Evolutionary conservation across 495 filamentous ascomycete genomes (phyloP), one percentile per base, ranked within the genome.

Genomic region (Aspergillus heteromorphus): DNA sequence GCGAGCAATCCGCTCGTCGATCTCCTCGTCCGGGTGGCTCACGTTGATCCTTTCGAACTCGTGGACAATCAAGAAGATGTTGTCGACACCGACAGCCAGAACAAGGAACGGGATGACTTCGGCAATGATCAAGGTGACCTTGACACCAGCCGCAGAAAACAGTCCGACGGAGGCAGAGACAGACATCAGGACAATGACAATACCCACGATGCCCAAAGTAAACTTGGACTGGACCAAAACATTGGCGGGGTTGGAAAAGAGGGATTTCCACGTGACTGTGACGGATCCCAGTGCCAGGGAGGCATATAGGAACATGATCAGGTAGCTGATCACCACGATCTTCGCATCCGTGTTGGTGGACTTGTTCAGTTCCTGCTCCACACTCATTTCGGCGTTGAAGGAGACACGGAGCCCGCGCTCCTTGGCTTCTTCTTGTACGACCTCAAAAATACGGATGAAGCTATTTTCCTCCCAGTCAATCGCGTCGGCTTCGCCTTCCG

Each of bases 101-200:
- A 98, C 92, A 57, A 98, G 83, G 69, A 98, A 98, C 0, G 93
- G 93, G 54, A 98, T 98, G 56, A 98, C 93, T 65, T 98, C 93
- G 6, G 95, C 92, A 58, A 98, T 97, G 63, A 98, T 97, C 55
- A 98, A 73, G 3, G 93, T 98, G 27, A 89, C 95, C 69, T 92
- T 96, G 60, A 97, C 80, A 7, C 90, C 91, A 25, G 82, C 78
- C 53, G 87, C 91, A 0, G 92, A 96, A 64, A 97, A 98, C 29
- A 97, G 68, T 9, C 93, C 93, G 49, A 97, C 89, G 8, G 91
- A 96, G 13, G 95, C 88, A 17, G 89, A 91, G 27, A 98, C 95
- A 14, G 91, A 96, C 91, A 97, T 96, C 55, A 98, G 69, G 18
- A 98, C 93, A 55, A 98, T 98, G 29, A 91, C 45, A 58, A 98